Evolutionary conservation across 495 filamentous ascomycete genomes (phyloP).

Genomic region (Cairneyella variabilis): DNA sequence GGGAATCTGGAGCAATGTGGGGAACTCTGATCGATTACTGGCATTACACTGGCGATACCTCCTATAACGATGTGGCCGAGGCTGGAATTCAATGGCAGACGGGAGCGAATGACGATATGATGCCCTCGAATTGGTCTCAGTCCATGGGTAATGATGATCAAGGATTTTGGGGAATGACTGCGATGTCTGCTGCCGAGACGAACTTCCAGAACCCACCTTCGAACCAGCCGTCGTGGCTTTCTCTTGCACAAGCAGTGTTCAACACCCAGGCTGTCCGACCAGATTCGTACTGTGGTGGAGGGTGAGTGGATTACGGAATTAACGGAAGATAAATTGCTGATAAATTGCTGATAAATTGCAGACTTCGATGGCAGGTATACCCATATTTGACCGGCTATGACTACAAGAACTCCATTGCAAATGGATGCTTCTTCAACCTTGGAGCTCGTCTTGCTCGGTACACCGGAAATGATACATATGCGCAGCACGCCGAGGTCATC

Average conservation of each 20-base stretch:
- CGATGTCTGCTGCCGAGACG: slow-evolving; percentile 65
- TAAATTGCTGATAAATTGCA: slow-evolving; percentile 68
- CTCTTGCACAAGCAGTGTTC: slow-evolving; percentile 65
- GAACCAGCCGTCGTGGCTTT: slow-evolving; percentile 70
- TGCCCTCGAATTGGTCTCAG: slow-evolving; percentile 43
- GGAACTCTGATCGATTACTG: slow-evolving; percentile 75
- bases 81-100: slow-evolving; percentile 67
- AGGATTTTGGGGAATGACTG: slow-evolving; percentile 66
- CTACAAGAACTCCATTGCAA: slow-evolving; percentile 89
- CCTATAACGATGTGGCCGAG: slow-evolving; percentile 61
- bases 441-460: slow-evolving; percentile 75
- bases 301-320: slow-evolving; percentile 73
- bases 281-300: slow-evolving; percentile 69
- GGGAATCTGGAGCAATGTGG: slow-evolving; percentile 74
- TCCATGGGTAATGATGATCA: slow-evolving; percentile 86
- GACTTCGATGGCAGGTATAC: slow-evolving; percentile 82
- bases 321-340: neutral
- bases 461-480: slow-evolving; percentile 74
- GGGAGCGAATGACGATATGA: slow-evolving; percentile 62
- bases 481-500: slow-evolving; percentile 65
- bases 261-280: slow-evolving; percentile 52
- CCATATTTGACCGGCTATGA: slow-evolving; percentile 72
- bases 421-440: slow-evolving; percentile 83
- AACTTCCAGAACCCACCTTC: slow-evolving; percentile 71
- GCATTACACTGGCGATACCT: slow-evolving; percentile 66